phyloP scores from a whole-genome alignment of 1,284 basidiomycete species.

The Ganoderma lucidum region DNA sequence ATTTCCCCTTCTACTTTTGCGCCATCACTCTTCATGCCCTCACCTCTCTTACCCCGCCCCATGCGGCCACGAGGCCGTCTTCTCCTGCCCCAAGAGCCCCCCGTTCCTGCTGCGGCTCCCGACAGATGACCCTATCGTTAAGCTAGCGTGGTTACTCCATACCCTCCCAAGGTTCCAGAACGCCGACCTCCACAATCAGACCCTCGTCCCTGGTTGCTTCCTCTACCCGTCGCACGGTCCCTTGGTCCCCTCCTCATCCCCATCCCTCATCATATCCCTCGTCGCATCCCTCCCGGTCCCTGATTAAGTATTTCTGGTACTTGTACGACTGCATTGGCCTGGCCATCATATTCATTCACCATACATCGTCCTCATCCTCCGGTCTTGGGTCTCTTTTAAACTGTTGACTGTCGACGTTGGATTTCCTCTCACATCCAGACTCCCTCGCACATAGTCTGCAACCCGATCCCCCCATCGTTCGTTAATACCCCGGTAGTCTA shows the following conservation, averaged over 20 bases:
- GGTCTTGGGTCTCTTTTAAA: neutral
- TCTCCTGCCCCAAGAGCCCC: neutral
- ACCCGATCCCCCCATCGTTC: constrained; percentile 26
- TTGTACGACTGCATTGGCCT: constrained; percentile 9
- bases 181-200: neutral
- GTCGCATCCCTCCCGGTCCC: neutral
- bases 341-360: constrained; percentile 4
- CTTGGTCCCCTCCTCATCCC: neutral
- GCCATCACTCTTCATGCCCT: neutral
- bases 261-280: neutral
- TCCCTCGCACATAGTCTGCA: neutral
- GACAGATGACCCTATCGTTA: constrained; percentile 3
- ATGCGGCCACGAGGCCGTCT: neutral
- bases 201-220: constrained; percentile 1
- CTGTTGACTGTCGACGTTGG: constrained; percentile 6
- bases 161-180: neutral
- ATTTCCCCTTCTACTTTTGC: neutral
- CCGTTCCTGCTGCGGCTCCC: constrained; percentile 1
- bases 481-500: constrained; percentile 35
- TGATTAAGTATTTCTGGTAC: neutral
- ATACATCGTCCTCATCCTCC: neutral
- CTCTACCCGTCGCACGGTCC: neutral
- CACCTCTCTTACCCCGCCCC: neutral
- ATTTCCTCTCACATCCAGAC: neutral
- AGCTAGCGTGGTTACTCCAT: neutral